Conservation (phyloP, 2,329 filamentous ascomycete genomes). For the Emydomyces testavorans region DNA sequence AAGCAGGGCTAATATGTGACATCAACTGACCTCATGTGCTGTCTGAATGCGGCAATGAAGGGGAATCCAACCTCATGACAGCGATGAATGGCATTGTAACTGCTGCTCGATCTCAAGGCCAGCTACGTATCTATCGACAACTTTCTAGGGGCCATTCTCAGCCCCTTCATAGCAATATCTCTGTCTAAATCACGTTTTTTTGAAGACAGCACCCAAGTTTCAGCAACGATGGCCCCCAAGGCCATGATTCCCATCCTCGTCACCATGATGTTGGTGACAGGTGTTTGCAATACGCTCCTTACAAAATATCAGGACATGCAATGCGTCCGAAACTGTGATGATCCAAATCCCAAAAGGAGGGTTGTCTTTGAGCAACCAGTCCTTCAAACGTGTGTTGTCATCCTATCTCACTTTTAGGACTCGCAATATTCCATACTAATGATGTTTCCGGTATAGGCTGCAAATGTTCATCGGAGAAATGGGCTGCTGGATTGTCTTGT, state of each 20-base stretch:
- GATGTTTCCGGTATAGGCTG: constrained; percentile 33
- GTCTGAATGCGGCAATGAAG: too few species aligned
- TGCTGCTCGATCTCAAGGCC: background rate
- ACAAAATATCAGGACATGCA: constrained; percentile 99
- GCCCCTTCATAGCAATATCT: background rate
- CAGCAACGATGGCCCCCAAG: constrained; percentile 53
- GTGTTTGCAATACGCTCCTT: constrained; percentile 90
- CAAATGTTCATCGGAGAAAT: constrained; percentile 98
- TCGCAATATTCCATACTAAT: constrained; percentile 4
- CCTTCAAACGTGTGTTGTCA: constrained; percentile 58
- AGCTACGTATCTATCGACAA: background rate
- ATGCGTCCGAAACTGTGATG: constrained; percentile 83
- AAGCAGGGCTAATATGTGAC: too few species aligned
- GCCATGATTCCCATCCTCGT: constrained; percentile 73
- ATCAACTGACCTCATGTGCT: background rate
- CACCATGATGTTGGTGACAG: constrained; percentile 91
- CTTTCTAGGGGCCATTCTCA: background rate
- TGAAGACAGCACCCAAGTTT: background rate
- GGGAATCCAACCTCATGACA: background rate
- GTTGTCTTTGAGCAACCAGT: constrained; percentile 85
- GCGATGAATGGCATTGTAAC: background rate
- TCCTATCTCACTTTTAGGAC: background rate
- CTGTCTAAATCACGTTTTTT: background rate
- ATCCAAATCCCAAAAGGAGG: constrained; percentile 52
- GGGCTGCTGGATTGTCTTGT: constrained; percentile 88